Evolutionary conservation across 805 yeast species (phyloP).

Genomic region (Candida ortonii): DNA sequence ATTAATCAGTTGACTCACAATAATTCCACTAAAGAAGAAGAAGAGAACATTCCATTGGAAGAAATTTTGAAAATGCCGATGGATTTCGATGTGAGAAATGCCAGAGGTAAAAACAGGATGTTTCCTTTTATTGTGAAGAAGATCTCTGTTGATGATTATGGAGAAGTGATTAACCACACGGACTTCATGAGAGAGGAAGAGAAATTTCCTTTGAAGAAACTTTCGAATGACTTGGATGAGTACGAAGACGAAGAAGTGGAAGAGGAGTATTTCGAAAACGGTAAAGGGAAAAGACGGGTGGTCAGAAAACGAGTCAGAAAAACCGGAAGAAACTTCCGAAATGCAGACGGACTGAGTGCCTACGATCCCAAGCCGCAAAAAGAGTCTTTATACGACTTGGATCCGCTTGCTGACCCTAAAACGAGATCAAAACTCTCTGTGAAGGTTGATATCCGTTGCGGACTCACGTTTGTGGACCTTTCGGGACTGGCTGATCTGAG

Average conservation of each 20-base stretch:
- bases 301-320: slow-evolving; percentile 23
- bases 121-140: slow-evolving; percentile 69
- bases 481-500: slow-evolving; percentile 82
- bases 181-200: slow-evolving; percentile 59
- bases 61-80: slow-evolving; percentile 46
- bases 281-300: slow-evolving; percentile 19
- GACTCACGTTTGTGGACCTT: slow-evolving; percentile 71
- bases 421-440: slow-evolving; percentile 8
- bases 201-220: slow-evolving; percentile 33
- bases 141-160: slow-evolving; percentile 80
- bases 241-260: slow-evolving; percentile 21
- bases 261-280: slow-evolving; percentile 27
- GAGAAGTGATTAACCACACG: slow-evolving; percentile 65
- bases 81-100: slow-evolving; percentile 53
- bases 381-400: slow-evolving; percentile 23
- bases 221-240: slow-evolving; percentile 22
- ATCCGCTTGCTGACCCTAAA: slow-evolving; percentile 26
- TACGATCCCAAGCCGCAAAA: slow-evolving; percentile 22
- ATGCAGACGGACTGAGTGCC: slow-evolving; percentile 17
- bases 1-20: slow-evolving; percentile 14
- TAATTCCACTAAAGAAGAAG: slow-evolving; percentile 20
- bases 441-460: slow-evolving; percentile 56
- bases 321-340: slow-evolving; percentile 34
- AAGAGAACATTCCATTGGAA: slow-evolving; percentile 29
- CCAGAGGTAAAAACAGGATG: slow-evolving; percentile 55